Base-by-base conservation (phyloP, 1,284 basidiomycete species). In the Heterobasidion parviporum region DNA sequence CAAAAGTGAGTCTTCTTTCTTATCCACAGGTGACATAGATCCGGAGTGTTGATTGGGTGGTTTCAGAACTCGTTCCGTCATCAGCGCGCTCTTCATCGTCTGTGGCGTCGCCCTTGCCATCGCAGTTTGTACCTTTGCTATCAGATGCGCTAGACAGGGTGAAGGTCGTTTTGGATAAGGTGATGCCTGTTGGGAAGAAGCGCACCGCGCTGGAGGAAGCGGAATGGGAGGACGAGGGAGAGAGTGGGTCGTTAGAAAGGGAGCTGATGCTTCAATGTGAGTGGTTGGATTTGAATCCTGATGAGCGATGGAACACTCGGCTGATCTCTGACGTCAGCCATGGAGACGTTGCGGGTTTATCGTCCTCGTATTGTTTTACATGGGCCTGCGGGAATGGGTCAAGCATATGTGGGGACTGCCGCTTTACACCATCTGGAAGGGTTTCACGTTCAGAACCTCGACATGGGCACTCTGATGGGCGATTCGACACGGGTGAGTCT, bases 401-500 rank as follows among this genome's bases (percentile, higher is more conserved):
- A 99, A 68, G 76, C 75, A 3, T 93, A 92, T 62, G 78, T 98
- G 56, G 96, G 94, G 38, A 86, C 93, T 1, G 97, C 95, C 0
- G 82, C 92, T 2, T 72, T 99, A 52, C 94, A 99, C 71, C 87
- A 95, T 68, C 75, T 99, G 12, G 97, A 99, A 71, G 96, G 96
- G 0, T 98, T 90, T 71, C 92, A 98, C 65, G 82, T 99, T 0
- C 97, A 98, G 70, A 93, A 85, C 61, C 78, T 99, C 50, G 95
- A 99, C 67, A 78, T 99, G 10, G 94, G 92, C 8, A 87, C 86
- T 0, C 71, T 99, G 48, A 79, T 99, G 72, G 82, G 92, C 52
- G 96, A 99, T 70, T 92, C 94, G 0, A 87, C 92, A 0, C 76
- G 94, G 64, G 92, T 94, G 61, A 65, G 81, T 71, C 8, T 16